Conservation (phyloP, 371 early-diverging fungal genomes). For the Rhizomucor miehei region DNA sequence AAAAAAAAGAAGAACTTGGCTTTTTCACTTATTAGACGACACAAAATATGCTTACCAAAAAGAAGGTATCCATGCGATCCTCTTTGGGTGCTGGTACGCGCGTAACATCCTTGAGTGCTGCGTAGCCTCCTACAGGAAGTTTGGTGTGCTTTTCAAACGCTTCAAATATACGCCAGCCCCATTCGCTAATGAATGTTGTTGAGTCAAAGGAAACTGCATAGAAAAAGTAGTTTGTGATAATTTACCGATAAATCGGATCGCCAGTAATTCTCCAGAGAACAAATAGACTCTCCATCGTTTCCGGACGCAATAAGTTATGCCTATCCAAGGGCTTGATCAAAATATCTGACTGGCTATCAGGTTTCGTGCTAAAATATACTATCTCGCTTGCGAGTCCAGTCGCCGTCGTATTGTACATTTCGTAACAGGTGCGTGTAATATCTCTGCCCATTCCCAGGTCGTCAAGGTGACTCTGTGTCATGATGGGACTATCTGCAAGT, state of each 20-base stretch:
- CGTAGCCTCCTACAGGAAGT: slow-evolving; percentile 72
- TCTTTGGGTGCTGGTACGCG: slow-evolving; percentile 45
- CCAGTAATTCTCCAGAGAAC: slow-evolving; percentile 82
- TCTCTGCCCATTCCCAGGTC: slow-evolving; percentile 74
- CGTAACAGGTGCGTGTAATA: slow-evolving; percentile 75
- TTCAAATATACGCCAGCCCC: slow-evolving; percentile 89
- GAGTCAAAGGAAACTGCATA: not conserved
- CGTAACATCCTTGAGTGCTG: slow-evolving; percentile 73
- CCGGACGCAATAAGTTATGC: slow-evolving; percentile 80
- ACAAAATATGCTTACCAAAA: slow-evolving; percentile 39
- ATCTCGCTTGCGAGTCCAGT: slow-evolving; percentile 87
- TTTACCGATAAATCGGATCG: slow-evolving; percentile 67
- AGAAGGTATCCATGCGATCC: slow-evolving; percentile 82
- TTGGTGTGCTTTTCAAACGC: slow-evolving; percentile 78
- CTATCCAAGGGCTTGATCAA: slow-evolving; percentile 56
- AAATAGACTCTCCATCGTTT: slow-evolving; percentile 89
- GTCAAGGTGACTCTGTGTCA: slow-evolving; percentile 34
- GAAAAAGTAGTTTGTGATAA: not conserved
- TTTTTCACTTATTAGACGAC: not conserved
- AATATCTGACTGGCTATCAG: slow-evolving; percentile 56
- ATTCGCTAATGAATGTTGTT: slow-evolving; percentile 58
- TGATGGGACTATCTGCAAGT: slow-evolving; percentile 13
- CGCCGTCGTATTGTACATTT: slow-evolving; percentile 76
- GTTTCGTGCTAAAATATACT: slow-evolving; percentile 50
- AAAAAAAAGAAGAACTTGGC: not conserved